These are phyloP conservation scores for Symbiodinium natans DNA, from an alignment of 73 alveolate genomes.

Conservation along the genomic window DNA sequence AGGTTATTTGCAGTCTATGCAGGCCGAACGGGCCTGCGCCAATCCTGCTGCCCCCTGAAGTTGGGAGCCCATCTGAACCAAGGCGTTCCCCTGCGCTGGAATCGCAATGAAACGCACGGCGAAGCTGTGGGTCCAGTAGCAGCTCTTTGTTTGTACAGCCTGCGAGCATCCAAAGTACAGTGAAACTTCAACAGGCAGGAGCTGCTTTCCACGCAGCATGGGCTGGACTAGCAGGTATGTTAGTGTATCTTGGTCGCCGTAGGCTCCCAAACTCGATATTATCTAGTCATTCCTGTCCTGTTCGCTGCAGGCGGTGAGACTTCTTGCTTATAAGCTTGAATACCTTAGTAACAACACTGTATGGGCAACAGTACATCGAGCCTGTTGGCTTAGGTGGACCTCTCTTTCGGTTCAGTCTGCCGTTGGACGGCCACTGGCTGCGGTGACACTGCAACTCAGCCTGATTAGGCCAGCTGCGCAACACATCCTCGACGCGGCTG, in stretches of 20 bases:
- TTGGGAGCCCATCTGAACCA: conserved; percentile 84
- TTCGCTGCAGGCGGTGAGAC: too few species aligned
- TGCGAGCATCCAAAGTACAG: background rate
- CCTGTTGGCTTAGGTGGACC: too few species aligned
- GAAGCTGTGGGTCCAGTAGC: background rate
- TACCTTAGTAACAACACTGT: too few species aligned
- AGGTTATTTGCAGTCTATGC: too few species aligned
- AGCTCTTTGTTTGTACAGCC: background rate
- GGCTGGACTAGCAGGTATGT: background rate
- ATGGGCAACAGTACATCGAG: too few species aligned
- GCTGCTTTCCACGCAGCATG: background rate
- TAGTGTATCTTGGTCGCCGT: background rate
- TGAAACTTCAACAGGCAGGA: background rate
- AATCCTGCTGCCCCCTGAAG: conserved; percentile 8
- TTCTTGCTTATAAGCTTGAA: too few species aligned
- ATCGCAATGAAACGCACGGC: background rate
- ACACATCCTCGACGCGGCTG: too few species aligned
- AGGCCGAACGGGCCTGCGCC: background rate
- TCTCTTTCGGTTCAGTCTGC: background rate
- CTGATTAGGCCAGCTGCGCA: background rate
- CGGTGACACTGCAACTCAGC: conserved; percentile 11
- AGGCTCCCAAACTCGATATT: background rate
- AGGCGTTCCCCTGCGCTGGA: conserved; percentile 64
- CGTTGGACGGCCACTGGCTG: conserved; percentile 7
- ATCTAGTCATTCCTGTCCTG: too few species aligned